These are phyloP conservation scores for Fusarium pseudonygamai DNA, from an alignment of 2,329 filamentous ascomycete species.

Conservation along the genomic window DNA sequence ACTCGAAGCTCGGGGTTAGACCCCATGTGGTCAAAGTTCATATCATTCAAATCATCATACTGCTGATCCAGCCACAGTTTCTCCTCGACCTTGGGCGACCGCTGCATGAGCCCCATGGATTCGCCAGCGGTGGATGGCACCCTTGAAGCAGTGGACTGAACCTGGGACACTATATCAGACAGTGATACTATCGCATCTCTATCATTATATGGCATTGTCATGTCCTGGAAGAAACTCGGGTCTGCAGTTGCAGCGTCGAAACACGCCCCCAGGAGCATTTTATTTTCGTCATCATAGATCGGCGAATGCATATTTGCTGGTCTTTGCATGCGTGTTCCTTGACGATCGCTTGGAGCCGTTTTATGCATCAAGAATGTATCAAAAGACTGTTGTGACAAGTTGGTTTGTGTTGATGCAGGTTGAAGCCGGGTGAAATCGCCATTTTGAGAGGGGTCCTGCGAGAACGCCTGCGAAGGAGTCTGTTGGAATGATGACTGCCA, in stretches of 20 bases:
- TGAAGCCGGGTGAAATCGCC: not conserved
- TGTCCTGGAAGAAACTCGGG: not conserved
- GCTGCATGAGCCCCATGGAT: not conserved
- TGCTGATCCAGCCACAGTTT: not conserved
- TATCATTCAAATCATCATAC: not conserved
- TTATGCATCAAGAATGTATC: not conserved
- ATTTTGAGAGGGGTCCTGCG: not conserved
- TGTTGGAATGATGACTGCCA: not conserved
- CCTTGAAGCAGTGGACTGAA: slow-evolving; percentile 22
- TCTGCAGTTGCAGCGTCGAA: not conserved
- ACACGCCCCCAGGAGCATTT: not conserved
- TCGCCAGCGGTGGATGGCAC: slow-evolving; percentile 27
- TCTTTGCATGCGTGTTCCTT: not conserved
- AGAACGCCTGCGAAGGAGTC: not conserved
- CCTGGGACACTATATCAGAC: not conserved
- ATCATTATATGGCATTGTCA: not conserved
- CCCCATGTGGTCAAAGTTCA: slow-evolving; percentile 15
- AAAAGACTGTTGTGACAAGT: not conserved
- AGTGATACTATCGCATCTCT: not conserved
- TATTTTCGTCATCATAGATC: not conserved
- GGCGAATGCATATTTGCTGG: not conserved
- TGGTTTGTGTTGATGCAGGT: not conserved
- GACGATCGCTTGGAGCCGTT: not conserved
- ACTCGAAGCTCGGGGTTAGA: slow-evolving; percentile 11
- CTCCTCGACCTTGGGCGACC: slow-evolving; percentile 13